Conservation (phyloP, 2,329 filamentous ascomycete species). For the Balansia obtecta region DNA sequence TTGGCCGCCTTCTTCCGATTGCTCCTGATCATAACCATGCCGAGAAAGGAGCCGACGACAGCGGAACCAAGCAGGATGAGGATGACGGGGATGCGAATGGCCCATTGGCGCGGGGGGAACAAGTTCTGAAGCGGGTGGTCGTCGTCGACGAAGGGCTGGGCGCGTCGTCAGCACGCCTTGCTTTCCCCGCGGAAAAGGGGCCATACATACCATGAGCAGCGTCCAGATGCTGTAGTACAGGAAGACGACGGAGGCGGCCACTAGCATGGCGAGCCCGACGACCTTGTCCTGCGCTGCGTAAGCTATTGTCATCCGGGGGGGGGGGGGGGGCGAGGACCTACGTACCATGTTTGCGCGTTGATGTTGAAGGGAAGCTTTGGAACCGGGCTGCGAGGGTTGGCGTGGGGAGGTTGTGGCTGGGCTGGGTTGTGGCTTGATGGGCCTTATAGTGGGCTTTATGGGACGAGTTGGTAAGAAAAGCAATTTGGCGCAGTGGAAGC, state of each 20-base stretch:
- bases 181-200: no score
- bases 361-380: no score
- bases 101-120: slow-evolving; percentile 97
- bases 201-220: slow-evolving; percentile 92
- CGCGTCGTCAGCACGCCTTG: no score
- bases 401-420: no score
- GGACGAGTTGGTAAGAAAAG: slow-evolving; percentile 2
- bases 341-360: no score
- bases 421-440: slow-evolving; percentile 4
- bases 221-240: slow-evolving; percentile 97
- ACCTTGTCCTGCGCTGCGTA: slow-evolving; percentile 62
- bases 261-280: slow-evolving; percentile 55
- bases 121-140: slow-evolving; percentile 87
- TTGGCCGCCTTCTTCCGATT: slow-evolving; percentile 96
- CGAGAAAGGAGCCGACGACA: slow-evolving; percentile 90
- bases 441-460: not conserved
- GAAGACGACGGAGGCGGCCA: slow-evolving; percentile 51
- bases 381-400: no score
- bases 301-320: no score
- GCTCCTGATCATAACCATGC: slow-evolving; percentile 97
- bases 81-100: slow-evolving; percentile 95
- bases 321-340: no score
- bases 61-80: slow-evolving; percentile 83
- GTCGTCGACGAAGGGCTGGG: slow-evolving; percentile 97
- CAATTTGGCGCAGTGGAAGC: slow-evolving; percentile 19